phyloP scores from a whole-genome alignment of 2,329 filamentous ascomycete species.

The Ustulina deusta region DNA sequence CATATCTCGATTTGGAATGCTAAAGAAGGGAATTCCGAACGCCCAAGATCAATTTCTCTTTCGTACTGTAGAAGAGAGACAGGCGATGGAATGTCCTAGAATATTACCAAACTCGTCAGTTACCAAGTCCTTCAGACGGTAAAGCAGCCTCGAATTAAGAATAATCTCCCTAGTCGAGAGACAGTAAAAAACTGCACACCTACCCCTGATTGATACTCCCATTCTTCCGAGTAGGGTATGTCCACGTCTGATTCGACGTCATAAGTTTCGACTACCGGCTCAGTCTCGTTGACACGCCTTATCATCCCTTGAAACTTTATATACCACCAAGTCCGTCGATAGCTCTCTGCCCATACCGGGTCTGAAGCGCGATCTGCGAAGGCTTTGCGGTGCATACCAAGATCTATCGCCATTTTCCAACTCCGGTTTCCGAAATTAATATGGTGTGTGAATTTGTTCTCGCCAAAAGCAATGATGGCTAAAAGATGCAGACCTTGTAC shows the following conservation, averaged over 20 bases:
- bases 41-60: constrained; percentile 51
- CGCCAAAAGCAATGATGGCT: constrained; percentile 50
- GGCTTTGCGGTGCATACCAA: constrained; percentile 51
- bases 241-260: constrained; percentile 52
- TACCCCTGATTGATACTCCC: constrained; percentile 56
- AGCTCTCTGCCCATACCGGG: constrained; percentile 55
- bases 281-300: constrained; percentile 41
- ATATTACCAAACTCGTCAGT: constrained; percentile 20
- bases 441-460: constrained; percentile 48
- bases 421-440: constrained; percentile 48
- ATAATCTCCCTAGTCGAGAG: neutral
- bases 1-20: constrained; percentile 55
- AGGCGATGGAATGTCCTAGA: constrained; percentile 52
- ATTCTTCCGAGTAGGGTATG: constrained; percentile 55
- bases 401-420: constrained; percentile 49
- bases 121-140: neutral
- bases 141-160: neutral
- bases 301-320: constrained; percentile 51
- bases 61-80: constrained; percentile 54
- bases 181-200: constrained; percentile 35
- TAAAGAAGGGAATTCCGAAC: constrained; percentile 54
- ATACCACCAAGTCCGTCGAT: constrained; percentile 57
- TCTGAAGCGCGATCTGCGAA: constrained; percentile 52
- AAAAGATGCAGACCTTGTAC: constrained; percentile 52
- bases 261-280: constrained; percentile 46